Evolutionary conservation across 164 flowering plant genomes (phyloP).

Genomic region (Dillenia turbinata): DNA sequence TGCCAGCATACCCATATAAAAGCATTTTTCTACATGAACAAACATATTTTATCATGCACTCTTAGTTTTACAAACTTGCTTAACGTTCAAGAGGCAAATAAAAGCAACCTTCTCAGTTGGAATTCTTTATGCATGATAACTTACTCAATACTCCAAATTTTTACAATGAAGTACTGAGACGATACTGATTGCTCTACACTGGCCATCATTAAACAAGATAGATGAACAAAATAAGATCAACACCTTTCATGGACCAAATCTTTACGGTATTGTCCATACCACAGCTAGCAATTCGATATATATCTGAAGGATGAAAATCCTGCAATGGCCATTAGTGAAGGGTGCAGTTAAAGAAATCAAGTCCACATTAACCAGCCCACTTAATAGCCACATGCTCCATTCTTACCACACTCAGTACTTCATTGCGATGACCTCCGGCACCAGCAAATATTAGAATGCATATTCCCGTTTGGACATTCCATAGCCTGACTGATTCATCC

Average conservation of each 20-base stretch:
- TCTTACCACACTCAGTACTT: conserved; percentile 93
- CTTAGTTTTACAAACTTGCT: no score
- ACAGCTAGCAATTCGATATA: conserved; percentile 92
- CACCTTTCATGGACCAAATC: conserved; percentile 99
- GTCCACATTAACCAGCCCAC: no score
- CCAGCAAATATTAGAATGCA: conserved; percentile 98
- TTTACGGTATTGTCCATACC: conserved; percentile 99
- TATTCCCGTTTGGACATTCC: conserved; percentile 96
- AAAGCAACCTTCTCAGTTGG: no score
- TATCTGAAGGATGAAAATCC: conserved; percentile 99
- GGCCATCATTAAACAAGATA: neutral
- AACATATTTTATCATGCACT: no score
- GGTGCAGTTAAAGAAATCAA: neutral
- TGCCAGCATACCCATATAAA: no score
- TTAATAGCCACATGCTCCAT: neutral
- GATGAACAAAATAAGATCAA: neutral
- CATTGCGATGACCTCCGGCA: conserved; percentile 98
- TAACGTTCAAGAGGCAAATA: no score
- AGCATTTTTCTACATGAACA: no score
- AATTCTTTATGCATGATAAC: no score
- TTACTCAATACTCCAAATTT: no score
- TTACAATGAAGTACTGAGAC: no score
- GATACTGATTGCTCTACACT: no score
- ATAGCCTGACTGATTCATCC: conserved; percentile 97
- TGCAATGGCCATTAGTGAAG: conserved; percentile 20